Percentiles rank a stretch among this genome's conserved stretches.
Conservation (phyloP, 768 basidiomycete genomes). For the Termitomyces sp. region DNA sequence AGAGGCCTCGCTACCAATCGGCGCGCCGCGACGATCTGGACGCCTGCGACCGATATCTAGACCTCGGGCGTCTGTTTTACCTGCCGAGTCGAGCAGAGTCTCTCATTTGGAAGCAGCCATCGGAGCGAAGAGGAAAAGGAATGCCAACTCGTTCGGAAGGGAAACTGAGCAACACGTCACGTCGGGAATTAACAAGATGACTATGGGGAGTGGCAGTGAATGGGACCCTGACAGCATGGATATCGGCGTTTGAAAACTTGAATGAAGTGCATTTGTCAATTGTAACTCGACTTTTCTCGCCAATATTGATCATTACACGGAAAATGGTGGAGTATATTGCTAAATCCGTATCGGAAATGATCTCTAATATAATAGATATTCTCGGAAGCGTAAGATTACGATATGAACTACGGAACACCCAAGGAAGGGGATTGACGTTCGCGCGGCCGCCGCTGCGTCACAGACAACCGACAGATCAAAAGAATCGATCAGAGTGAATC, state of each 20-base stretch:
- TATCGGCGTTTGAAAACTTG: neutral
- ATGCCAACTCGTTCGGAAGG: neutral
- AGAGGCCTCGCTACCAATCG: neutral
- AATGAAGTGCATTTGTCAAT: neutral
- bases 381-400: too few relatives aligned
- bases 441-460: too few relatives aligned
- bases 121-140: slow-evolving; percentile 16
- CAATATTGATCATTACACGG: neutral
- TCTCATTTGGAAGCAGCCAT: neutral
- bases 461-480: too few relatives aligned
- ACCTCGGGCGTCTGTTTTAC: neutral
- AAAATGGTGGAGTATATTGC: too few relatives aligned
- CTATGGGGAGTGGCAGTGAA: neutral
- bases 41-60: slow-evolving; percentile 10
- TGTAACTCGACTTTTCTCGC: neutral
- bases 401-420: too few relatives aligned
- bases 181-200: slow-evolving; percentile 8
- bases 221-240: neutral
- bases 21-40: slow-evolving; percentile 11
- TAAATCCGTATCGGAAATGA: too few relatives aligned
- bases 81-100: neutral
- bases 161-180: slow-evolving; percentile 5
- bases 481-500: too few relatives aligned
- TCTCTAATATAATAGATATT: too few relatives aligned
- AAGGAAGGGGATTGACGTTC: too few relatives aligned